A percentile compares a stretch with the other conserved stretches of the same genome.
Conservation (phyloP, 2,329 filamentous ascomycete genomes). For the Epicoccum nigrum region DNA sequence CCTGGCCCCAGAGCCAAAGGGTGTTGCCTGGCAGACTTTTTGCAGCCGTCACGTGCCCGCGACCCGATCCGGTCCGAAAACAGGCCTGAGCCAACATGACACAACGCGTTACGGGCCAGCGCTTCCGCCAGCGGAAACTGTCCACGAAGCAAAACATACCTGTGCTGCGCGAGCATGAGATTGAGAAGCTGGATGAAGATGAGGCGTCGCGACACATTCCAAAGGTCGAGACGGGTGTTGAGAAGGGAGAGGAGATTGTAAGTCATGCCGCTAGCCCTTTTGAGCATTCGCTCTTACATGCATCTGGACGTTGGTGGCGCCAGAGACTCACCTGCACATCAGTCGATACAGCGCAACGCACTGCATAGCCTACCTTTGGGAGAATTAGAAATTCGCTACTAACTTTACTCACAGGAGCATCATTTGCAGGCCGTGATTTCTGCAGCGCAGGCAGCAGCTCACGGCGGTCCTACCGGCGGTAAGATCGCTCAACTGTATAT, state of each 20-base stretch:
- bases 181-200: constrained; percentile 86
- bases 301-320: constrained; percentile 8
- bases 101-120: constrained; percentile 53
- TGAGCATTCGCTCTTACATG: constrained; percentile 23
- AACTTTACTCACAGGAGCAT: constrained; percentile 71
- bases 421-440: constrained; percentile 88
- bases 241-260: constrained; percentile 96
- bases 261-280: constrained; percentile 57
- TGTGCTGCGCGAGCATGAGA: constrained; percentile 87
- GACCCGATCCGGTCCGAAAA: constrained; percentile 6
- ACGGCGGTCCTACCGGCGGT: constrained; percentile 57
- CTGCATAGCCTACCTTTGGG: constrained; percentile 19
- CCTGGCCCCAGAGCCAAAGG: constrained; percentile 30
- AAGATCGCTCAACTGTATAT: constrained; percentile 70
- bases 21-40: constrained; percentile 29
- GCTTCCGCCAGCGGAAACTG: constrained; percentile 87
- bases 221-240: constrained; percentile 93
- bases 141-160: constrained; percentile 87
- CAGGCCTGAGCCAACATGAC: constrained; percentile 41
- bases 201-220: constrained; percentile 78
- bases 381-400: constrained; percentile 19
- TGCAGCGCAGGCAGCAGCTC: constrained; percentile 62
- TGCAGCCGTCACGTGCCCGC: constrained; percentile 37
- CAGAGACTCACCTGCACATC: neutral
- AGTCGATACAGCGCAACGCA: neutral